Percentiles rank a stretch among this genome's conserved stretches.
Evolutionary conservation across 2,329 filamentous ascomycete genomes (phyloP).

Genomic region (Diaporthe batatas): DNA sequence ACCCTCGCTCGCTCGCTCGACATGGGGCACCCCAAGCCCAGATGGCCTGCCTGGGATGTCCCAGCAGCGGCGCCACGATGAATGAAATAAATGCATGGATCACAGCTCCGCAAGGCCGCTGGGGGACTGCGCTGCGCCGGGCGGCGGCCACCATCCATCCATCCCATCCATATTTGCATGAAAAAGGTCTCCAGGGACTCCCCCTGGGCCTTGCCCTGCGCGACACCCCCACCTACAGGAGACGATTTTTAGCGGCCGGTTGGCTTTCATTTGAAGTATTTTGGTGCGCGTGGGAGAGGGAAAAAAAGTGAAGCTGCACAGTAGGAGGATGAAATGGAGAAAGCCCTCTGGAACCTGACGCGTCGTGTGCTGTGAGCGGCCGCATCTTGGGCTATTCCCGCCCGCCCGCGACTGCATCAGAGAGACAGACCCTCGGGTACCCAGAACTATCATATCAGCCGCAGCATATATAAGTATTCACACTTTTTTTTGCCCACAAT

Average conservation of each 20-base stretch:
- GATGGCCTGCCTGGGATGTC: not conserved
- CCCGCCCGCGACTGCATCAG: not conserved
- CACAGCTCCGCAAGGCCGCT: constrained; percentile 10
- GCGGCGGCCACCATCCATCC: not conserved
- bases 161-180: not conserved
- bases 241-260: not conserved
- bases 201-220: not conserved
- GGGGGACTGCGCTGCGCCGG: too few species aligned
- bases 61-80: not conserved
- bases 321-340: too few species aligned
- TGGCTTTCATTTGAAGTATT: not conserved
- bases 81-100: constrained; percentile 29
- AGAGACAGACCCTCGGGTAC: too few species aligned
- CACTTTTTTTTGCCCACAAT: not conserved
- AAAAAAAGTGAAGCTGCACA: not conserved
- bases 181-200: not conserved
- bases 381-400: not conserved
- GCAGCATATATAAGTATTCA: too few species aligned
- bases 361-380: not conserved
- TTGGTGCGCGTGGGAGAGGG: not conserved
- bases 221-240: not conserved
- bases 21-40: not conserved
- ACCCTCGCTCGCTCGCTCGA: not conserved
- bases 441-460: too few species aligned
- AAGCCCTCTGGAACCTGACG: not conserved